Conservation (phyloP, 805 yeast species). For the Pichia exigua region DNA sequence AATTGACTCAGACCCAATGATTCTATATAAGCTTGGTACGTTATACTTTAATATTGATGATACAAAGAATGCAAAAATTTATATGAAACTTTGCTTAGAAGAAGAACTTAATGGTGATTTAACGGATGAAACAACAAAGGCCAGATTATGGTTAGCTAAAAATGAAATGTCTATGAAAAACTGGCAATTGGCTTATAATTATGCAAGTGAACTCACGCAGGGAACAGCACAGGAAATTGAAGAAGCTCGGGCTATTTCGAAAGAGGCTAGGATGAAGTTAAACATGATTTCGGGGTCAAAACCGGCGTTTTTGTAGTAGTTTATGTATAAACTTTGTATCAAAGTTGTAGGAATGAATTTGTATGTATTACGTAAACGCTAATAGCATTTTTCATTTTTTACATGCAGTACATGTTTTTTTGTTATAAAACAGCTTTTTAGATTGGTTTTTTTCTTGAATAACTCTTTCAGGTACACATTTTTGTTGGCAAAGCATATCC, state of each 20-base stretch:
- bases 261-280: slow-evolving; percentile 62
- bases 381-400: background rate
- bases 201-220: slow-evolving; percentile 61
- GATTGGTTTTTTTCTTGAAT: background rate
- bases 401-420: background rate
- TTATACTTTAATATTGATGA: slow-evolving; percentile 55
- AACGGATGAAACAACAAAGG: slow-evolving; percentile 68
- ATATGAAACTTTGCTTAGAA: slow-evolving; percentile 62
- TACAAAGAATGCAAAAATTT: slow-evolving; percentile 42
- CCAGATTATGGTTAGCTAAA: slow-evolving; percentile 81
- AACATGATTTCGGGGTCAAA: slow-evolving; percentile 6
- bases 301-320: background rate
- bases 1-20: slow-evolving; percentile 42
- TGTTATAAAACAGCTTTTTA: background rate
- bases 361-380: background rate
- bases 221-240: slow-evolving; percentile 84
- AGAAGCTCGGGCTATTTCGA: slow-evolving; percentile 77
- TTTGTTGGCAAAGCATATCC: background rate
- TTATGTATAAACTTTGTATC: background rate
- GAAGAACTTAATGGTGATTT: slow-evolving; percentile 58
- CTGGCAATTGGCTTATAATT: slow-evolving; percentile 61
- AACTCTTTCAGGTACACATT: background rate
- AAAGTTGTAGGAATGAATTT: background rate
- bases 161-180: slow-evolving; percentile 48
- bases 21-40: slow-evolving; percentile 60